A percentile compares a stretch with the other conserved stretches of the same genome.
Conservation (phyloP, 495 filamentous ascomycete genomes). For the Neurospora cerealis region DNA sequence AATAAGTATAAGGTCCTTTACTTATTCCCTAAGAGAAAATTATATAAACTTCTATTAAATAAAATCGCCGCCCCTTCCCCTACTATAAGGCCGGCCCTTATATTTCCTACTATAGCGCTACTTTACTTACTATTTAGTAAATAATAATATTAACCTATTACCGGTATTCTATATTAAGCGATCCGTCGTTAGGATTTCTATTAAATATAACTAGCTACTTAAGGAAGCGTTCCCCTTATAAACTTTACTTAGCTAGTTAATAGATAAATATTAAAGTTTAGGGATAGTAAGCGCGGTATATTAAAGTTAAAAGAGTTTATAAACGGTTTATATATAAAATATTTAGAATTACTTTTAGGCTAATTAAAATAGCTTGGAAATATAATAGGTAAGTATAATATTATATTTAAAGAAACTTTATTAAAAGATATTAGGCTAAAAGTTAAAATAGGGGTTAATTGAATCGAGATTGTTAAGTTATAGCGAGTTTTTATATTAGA, state of each 20-base stretch:
- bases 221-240: not conserved
- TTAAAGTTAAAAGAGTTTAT: not conserved
- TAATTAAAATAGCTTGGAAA: too few species aligned
- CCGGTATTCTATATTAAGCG: too few species aligned
- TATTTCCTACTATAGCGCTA: too few species aligned
- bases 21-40: too few species aligned
- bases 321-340: not conserved
- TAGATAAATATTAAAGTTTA: not conserved
- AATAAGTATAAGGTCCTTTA: too few species aligned
- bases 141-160: too few species aligned
- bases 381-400: not conserved
- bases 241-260: not conserved
- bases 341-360: too few species aligned
- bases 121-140: too few species aligned
- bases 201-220: not conserved
- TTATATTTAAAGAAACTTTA: not conserved
- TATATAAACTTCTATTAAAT: too few species aligned
- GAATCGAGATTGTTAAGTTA: not conserved
- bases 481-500: not conserved
- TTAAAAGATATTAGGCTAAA: not conserved
- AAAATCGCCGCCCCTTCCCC: too few species aligned
- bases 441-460: not conserved
- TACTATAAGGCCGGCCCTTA: too few species aligned
- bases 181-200: not conserved
- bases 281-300: not conserved